Conservation (phyloP, 805 yeast genomes). For the Candida piceae region DNA sequence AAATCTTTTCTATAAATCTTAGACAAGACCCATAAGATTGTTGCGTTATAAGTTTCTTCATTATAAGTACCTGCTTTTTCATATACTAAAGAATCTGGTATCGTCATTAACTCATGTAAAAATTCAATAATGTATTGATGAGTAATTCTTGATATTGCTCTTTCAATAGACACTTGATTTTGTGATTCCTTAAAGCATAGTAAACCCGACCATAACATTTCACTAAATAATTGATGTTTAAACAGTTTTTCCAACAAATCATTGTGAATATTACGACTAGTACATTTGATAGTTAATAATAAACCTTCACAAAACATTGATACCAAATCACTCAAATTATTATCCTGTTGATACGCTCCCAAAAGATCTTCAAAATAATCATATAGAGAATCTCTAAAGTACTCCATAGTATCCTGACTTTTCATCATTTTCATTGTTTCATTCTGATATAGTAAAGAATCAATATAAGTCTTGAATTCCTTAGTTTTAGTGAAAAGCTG, state of each 20-base stretch:
- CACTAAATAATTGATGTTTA: conserved; percentile 5
- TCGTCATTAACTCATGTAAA: conserved; percentile 6
- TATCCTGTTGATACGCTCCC: conserved; percentile 6
- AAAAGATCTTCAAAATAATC: conserved; percentile 11
- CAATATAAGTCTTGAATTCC: conserved; percentile 8
- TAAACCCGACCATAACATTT: conserved; percentile 16
- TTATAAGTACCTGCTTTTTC: no score
- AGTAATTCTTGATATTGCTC: conserved; percentile 13
- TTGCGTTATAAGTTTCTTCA: no score
- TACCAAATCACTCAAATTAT: conserved; percentile 5
- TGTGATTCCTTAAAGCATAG: conserved; percentile 18
- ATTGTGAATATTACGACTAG: not conserved
- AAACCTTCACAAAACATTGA: conserved; percentile 16
- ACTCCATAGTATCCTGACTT: conserved; percentile 7
- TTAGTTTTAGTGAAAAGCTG: conserved; percentile 11
- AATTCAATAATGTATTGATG: conserved; percentile 16
- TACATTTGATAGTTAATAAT: conserved; percentile 6
- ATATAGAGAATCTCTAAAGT: conserved; percentile 7
- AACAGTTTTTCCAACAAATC: conserved; percentile 5
- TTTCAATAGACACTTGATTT: conserved; percentile 11
- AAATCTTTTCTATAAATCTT: conserved; percentile 6
- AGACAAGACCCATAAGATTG: conserved; percentile 12
- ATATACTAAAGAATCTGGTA: not conserved
- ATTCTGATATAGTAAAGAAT: conserved; percentile 8
- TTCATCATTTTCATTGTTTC: conserved; percentile 7